Conservation (phyloP, 2,329 filamentous ascomycete species). For the Botrytis squamosa region DNA sequence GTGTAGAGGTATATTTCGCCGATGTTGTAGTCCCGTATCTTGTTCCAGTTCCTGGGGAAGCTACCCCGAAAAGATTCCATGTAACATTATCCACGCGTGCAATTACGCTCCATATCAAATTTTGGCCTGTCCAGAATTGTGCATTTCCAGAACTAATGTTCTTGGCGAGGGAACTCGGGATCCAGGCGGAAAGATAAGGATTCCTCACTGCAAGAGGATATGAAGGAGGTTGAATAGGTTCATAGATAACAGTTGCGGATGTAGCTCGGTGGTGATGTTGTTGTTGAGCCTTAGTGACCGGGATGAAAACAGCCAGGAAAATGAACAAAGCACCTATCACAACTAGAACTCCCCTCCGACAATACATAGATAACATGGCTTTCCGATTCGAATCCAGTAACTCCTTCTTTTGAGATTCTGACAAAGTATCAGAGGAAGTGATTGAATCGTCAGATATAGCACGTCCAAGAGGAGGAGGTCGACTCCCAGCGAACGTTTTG, state of each 20-base stretch:
- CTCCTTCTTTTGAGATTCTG: neutral
- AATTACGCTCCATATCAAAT: slow-evolving; percentile 40
- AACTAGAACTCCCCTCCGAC: neutral
- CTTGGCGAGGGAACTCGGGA: slow-evolving; percentile 35
- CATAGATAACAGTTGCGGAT: neutral
- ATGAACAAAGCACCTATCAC: neutral
- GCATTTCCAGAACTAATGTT: slow-evolving; percentile 35
- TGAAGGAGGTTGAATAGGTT: slow-evolving; percentile 18
- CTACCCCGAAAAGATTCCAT: slow-evolving; percentile 39
- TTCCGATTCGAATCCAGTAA: neutral
- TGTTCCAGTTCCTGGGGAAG: slow-evolving; percentile 27
- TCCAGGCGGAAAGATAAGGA: slow-evolving; percentile 36
- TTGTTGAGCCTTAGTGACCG: slow-evolving; percentile 7
- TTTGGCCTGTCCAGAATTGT: slow-evolving; percentile 40
- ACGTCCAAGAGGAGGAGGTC: neutral
- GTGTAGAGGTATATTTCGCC: slow-evolving; percentile 39
- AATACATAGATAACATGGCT: slow-evolving; percentile 1
- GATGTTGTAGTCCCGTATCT: slow-evolving; percentile 28
- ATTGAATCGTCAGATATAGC: neutral
- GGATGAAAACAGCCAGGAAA: neutral
- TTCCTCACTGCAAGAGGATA: slow-evolving; percentile 19
- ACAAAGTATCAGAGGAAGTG: neutral
- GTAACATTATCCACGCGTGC: slow-evolving; percentile 38
- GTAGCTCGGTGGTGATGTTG: neutral
- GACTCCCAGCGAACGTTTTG: neutral